Base-by-base conservation (phyloP, 768 basidiomycete species). In the Trametes maxima region DNA sequence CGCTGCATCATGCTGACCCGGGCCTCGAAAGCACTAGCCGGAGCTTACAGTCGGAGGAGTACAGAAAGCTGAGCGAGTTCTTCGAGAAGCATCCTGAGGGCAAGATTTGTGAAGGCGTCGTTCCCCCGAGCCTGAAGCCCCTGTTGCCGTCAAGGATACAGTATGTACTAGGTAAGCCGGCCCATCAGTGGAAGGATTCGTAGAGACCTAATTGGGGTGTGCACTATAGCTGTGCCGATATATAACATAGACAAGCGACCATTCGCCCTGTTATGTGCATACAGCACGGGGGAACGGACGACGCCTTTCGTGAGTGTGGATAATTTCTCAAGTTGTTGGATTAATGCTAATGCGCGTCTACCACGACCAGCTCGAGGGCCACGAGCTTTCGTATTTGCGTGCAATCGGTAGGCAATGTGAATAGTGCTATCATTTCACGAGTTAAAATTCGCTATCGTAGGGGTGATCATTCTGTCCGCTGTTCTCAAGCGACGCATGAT, bases 221-320 rank as follows among this genome's bases (percentile, higher is more conserved):
- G 53, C 55, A 39, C 14, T 35, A 40, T 63, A 93, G 92, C 87
- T 58, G 95, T 96, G 6, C 95, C 95, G 6, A 89, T 96, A 51
- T 95, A 92, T 73, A 95, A 95, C 66, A 86, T 96, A 54, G 93
- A 96, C 76, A 92, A 94, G 75, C 84, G 89, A 52, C 93, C 94
- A 12, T 96, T 97, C 67, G 93, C 93, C 7, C 73, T 97, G 68
- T 79, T 98, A 19, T 95, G 92, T 66, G 94, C 93, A 5, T 96
- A 95, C 74, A 97, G 95, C 74, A 88, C 88, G 0, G 86, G 86
- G 13, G 86, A 90, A 56, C 85, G 91, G 59, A 82, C 85, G 1
- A 90, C 88, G 69, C 89, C 91, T 67, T 95, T 89, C 73, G 91
- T 92, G 70, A 73, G 85, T 72, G 2, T 22, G 8, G 7, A 36